Evolutionary conservation across 768 basidiomycete genomes (phyloP), one percentile per base, ranked within the genome.

Genomic region (Mycena maculata): DNA sequence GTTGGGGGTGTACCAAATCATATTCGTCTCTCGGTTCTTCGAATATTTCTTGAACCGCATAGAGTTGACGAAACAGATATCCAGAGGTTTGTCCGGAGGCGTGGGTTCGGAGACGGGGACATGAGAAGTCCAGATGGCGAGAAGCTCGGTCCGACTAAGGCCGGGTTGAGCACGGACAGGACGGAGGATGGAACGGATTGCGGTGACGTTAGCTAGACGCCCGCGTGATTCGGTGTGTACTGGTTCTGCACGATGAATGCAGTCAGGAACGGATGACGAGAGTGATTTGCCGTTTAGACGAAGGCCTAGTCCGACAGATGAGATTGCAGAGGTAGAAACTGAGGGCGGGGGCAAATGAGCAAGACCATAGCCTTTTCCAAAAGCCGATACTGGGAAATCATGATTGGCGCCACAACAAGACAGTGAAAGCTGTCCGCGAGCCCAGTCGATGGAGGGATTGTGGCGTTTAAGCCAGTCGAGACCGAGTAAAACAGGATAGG

Each of bases 391-490:
- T 5, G 58, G 58, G 47, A 48, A 49, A 49, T 47, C 15, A n/a
- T 42, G 58, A 60, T 47, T 49, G 4, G 47, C 23, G 47, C 60
- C 60, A 18, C 60, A 61, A 31, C 49, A 53, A 20, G 48, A 28
- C 27, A 76, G 69, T 22, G 75, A 65, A 44, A 78, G 61, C 31
- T 71, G 31, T 3, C 69, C 60, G n/a, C 68, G 30, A 10, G 60
- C 58, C 79, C 80, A 82, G 65, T 82, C 76, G 41, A 82, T 75
- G 36, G 39, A 38, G 9, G 80, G 80, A 65, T 81, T 82, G 60
- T 82, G 77, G 42, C 65, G 72, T 4, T 53, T 42, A 38, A 82
- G 78, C 81, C 81, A 82, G 61, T 80, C 74, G 18, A 81, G 72
- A 28, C 80, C 81, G 33, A 82, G 71, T 41, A 61, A 81, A 18